Conservation (phyloP, 2,329 filamentous ascomycete genomes). For the Penicillium paneum region DNA sequence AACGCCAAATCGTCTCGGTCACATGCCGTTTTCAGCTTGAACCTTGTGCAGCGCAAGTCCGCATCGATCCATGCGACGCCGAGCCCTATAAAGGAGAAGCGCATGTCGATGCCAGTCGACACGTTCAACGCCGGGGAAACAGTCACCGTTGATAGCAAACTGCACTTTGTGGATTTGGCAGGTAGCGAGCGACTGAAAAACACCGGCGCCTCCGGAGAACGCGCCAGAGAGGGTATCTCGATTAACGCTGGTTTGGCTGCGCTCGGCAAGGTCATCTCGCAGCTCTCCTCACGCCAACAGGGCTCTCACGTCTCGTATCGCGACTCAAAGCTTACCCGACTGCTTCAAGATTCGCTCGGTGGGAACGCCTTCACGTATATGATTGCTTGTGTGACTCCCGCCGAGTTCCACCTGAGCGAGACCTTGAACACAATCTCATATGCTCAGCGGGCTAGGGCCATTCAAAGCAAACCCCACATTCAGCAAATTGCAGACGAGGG, state of each 20-base stretch:
- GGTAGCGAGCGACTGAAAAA: slow-evolving; percentile 97
- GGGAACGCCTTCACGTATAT: slow-evolving; percentile 99
- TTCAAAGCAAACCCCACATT: slow-evolving; percentile 95
- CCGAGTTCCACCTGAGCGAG: slow-evolving; percentile 95
- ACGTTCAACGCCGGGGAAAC: slow-evolving; percentile 64
- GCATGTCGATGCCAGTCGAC: slow-evolving; percentile 81
- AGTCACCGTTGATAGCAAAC: slow-evolving; percentile 92
- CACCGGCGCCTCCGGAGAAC: slow-evolving; percentile 88
- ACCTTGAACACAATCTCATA: slow-evolving; percentile 97
- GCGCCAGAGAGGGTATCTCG: slow-evolving; percentile 93
- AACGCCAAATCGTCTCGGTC: slow-evolving; percentile 97
- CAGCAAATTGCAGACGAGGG: slow-evolving; percentile 84
- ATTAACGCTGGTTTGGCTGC: slow-evolving; percentile 96
- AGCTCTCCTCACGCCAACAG: slow-evolving; percentile 83
- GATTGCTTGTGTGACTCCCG: slow-evolving; percentile 96
- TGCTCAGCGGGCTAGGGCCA: slow-evolving; percentile 89
- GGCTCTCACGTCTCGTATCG: slow-evolving; percentile 95
- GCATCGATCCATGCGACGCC: slow-evolving; percentile 43
- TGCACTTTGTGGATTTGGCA: slow-evolving; percentile 96
- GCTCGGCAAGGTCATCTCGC: slow-evolving; percentile 95
- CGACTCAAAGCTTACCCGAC: slow-evolving; percentile 91
- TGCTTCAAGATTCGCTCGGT: slow-evolving; percentile 93
- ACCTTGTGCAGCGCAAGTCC: slow-evolving; percentile 76
- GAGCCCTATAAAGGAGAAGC: slow-evolving; percentile 67
- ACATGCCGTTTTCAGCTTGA: slow-evolving; percentile 94